Percentiles rank a stretch among this genome's conserved stretches.
Conservation (phyloP, 257 asterid species). For the Solanum paucissectum region DNA sequence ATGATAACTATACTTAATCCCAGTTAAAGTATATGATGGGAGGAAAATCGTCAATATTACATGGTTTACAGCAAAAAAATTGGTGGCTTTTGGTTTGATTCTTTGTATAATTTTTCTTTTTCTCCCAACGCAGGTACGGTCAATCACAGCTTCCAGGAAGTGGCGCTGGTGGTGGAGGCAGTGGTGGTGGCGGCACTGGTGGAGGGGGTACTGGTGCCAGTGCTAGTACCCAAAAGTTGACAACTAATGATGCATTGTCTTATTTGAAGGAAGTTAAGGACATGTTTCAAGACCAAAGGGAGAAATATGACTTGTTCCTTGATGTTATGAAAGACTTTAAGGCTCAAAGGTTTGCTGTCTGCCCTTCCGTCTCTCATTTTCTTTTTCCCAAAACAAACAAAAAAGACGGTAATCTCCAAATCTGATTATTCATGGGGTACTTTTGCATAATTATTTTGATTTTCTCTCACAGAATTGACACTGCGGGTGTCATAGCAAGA, state of each 20-base stretch:
- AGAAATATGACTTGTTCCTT: slow-evolving; percentile 50
- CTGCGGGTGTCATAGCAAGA: slow-evolving; percentile 49
- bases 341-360: slow-evolving; percentile 38
- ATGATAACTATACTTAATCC: background rate
- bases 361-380: background rate
- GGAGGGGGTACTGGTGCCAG: slow-evolving; percentile 18
- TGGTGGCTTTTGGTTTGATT: background rate
- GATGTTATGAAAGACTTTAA: slow-evolving; percentile 67
- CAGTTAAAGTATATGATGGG: background rate
- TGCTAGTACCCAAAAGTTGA: slow-evolving; percentile 35
- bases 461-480: slow-evolving; percentile 35
- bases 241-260: slow-evolving; percentile 48
- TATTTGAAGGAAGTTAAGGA: slow-evolving; percentile 57
- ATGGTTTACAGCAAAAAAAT: background rate
- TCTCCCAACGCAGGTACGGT: background rate
- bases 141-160: slow-evolving; percentile 5
- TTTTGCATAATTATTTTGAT: background rate
- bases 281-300: slow-evolving; percentile 57
- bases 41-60: background rate
- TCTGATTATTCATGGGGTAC: background rate
- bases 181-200: background rate
- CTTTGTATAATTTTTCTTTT: background rate
- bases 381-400: background rate
- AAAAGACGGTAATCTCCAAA: background rate
- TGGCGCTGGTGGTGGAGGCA: slow-evolving; percentile 22